Percentiles rank a stretch among this genome's conserved stretches.
Conservation (phyloP, 2,329 filamentous ascomycete species). For the Cladophialophora exuberans region DNA sequence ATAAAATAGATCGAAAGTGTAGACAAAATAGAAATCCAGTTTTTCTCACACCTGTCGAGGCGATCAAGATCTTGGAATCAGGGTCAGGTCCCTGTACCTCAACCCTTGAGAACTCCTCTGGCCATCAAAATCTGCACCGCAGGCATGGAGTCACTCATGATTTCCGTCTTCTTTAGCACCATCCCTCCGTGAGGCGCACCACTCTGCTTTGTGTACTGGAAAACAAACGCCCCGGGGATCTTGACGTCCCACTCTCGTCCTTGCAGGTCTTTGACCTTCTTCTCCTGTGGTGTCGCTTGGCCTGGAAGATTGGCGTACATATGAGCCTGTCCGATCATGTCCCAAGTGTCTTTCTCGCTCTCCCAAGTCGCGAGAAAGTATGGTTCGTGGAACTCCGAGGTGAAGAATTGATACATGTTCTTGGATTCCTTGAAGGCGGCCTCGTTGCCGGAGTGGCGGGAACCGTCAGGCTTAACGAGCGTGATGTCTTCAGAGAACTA, state of each 20-base stretch:
- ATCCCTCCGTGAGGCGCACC: constrained; percentile 24
- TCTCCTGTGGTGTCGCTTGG: constrained; percentile 6
- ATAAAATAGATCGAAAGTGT: too few relatives aligned
- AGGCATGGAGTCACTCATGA: constrained; percentile 26
- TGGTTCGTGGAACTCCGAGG: constrained; percentile 28
- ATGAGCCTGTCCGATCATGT: constrained; percentile 28
- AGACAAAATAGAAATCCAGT: not conserved
- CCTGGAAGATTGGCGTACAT: constrained; percentile 25
- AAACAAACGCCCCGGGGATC: constrained; percentile 26
- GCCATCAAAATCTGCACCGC: constrained; percentile 27
- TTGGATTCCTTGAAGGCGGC: constrained; percentile 19
- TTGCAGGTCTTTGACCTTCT: constrained; percentile 23
- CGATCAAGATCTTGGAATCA: not conserved
- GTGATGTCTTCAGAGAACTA: constrained; percentile 18
- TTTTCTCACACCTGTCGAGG: too few relatives aligned
- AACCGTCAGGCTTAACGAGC: constrained; percentile 26
- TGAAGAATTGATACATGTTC: constrained; percentile 25
- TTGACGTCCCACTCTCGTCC: constrained; percentile 31
- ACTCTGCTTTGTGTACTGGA: constrained; percentile 24
- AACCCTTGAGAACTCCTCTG: constrained; percentile 26
- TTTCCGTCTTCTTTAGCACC: constrained; percentile 23
- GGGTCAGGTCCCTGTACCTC: not conserved
- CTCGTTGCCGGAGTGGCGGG: constrained; percentile 13
- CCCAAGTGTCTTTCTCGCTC: constrained; percentile 22
- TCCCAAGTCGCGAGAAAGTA: constrained; percentile 27